phyloP scores from a whole-genome alignment of 106 monocot species.

The Allium cepa region DNA sequence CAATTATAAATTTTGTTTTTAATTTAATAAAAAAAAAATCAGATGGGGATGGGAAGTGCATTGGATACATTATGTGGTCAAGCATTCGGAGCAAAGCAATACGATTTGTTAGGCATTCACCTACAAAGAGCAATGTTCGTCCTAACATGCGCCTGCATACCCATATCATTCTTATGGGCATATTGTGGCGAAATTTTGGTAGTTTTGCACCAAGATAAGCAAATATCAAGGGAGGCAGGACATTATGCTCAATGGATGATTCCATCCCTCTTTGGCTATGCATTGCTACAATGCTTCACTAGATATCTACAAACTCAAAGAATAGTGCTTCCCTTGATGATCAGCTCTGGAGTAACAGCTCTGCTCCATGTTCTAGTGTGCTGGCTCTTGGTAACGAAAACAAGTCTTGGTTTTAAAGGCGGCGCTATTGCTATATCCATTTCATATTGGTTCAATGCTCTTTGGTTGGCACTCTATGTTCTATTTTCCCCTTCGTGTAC shows the following conservation, averaged over 20 bases:
- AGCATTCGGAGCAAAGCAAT: slow-evolving; percentile 65
- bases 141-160: slow-evolving; percentile 42
- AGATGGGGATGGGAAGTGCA: slow-evolving; percentile 76
- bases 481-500: slow-evolving; percentile 43
- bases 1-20: no score
- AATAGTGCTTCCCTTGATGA: slow-evolving; percentile 45
- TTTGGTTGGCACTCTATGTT: slow-evolving; percentile 43
- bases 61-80: slow-evolving; percentile 87
- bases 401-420: slow-evolving; percentile 44
- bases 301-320: slow-evolving; percentile 59
- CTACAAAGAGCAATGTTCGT: slow-evolving; percentile 63
- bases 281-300: slow-evolving; percentile 47
- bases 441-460: slow-evolving; percentile 65
- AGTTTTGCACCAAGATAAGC: slow-evolving; percentile 47
- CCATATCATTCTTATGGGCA: slow-evolving; percentile 48
- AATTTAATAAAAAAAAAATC: not conserved
- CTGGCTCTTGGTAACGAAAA: slow-evolving; percentile 42
- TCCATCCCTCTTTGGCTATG: slow-evolving; percentile 71
- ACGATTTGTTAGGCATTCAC: slow-evolving; percentile 52
- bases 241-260: slow-evolving; percentile 64
- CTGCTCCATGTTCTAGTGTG: slow-evolving; percentile 53
- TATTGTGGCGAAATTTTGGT: slow-evolving; percentile 50
- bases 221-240: slow-evolving; percentile 67
- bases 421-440: slow-evolving; percentile 44
- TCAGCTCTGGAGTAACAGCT: slow-evolving; percentile 41